Evolutionary conservation across 2,329 filamentous ascomycete genomes (phyloP).

Genomic region (Lachnellula subtilissima): DNA sequence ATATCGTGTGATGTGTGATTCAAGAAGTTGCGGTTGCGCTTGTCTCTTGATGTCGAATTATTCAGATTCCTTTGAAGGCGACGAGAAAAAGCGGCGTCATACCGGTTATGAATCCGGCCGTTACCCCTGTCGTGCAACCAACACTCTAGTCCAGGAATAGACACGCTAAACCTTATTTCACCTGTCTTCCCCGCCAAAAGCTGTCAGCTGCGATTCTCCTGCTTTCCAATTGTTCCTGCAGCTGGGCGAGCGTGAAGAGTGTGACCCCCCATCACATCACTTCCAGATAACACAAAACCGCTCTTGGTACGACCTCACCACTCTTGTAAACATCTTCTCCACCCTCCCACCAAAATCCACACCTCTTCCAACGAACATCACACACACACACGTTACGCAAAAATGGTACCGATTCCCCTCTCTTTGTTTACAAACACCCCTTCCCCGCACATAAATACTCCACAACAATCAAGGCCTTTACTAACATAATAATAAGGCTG

Average conservation of each 20-base stretch:
- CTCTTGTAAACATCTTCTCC: constrained; percentile 8
- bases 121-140: background rate
- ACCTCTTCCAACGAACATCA: constrained; percentile 1
- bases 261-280: background rate
- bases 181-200: background rate
- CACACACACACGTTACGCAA: constrained; percentile 13
- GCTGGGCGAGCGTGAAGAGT: background rate
- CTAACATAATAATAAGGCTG: constrained; percentile 44
- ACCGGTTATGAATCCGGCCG: background rate
- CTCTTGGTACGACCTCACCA: constrained; percentile 7
- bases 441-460: background rate
- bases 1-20: background rate
- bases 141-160: background rate
- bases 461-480: background rate
- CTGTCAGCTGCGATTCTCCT: background rate
- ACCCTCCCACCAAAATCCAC: background rate
- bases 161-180: background rate
- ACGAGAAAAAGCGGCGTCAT: background rate
- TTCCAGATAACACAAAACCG: background rate
- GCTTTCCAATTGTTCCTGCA: background rate
- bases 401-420: constrained; percentile 18
- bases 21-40: background rate
- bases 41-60: background rate
- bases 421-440: constrained; percentile 18
- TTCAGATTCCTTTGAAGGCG: background rate